Conservation (phyloP, 768 basidiomycete species). For the Podaxis mareebaensis region DNA sequence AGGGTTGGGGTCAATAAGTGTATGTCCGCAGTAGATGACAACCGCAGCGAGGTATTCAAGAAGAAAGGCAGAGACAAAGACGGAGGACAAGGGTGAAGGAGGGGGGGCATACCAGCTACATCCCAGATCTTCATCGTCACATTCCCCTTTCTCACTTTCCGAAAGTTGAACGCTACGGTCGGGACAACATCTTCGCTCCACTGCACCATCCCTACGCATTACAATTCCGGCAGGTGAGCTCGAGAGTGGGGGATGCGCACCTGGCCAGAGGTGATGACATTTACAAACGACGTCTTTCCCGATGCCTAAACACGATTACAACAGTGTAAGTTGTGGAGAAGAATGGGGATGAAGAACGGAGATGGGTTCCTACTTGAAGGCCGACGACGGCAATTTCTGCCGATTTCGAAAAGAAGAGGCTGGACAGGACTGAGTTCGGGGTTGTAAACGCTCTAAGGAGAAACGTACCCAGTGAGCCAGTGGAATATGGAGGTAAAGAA, state of each 20-base stretch:
- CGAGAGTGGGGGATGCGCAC: conserved; percentile 32
- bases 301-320: conserved; percentile 59
- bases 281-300: conserved; percentile 93
- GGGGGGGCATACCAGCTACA: conserved; percentile 70
- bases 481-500: conserved; percentile 44
- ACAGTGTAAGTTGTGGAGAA: neutral
- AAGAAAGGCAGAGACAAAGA: neutral
- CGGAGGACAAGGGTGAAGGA: neutral
- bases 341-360: neutral
- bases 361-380: conserved; percentile 57
- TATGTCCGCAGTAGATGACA: neutral
- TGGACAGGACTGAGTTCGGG: conserved; percentile 25
- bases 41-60: neutral
- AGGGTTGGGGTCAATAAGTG: neutral
- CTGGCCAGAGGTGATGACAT: conserved; percentile 87
- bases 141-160: conserved; percentile 86
- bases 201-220: conserved; percentile 36
- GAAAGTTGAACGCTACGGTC: conserved; percentile 90
- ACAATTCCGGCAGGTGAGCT: neutral
- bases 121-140: conserved; percentile 95
- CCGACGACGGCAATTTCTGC: conserved; percentile 93
- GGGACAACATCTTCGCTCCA: conserved; percentile 98
- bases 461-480: conserved; percentile 46
- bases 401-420: conserved; percentile 84
- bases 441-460: neutral